These are phyloP conservation scores for Millerozyma miso DNA, from an alignment of 805 yeast genomes.

Conservation along the genomic window DNA sequence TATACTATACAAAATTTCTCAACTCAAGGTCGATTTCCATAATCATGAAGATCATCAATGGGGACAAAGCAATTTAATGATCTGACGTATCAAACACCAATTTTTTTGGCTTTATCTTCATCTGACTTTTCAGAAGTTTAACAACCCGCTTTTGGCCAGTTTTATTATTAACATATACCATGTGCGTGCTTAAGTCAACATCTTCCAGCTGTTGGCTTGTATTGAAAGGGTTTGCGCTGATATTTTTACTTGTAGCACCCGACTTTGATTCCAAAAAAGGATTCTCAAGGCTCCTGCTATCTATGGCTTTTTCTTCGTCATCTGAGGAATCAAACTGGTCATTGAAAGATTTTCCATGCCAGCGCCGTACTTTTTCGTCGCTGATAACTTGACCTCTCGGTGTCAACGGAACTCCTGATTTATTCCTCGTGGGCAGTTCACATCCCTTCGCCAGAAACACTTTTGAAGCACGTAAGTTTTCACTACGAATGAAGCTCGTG, in stretches of 20 bases:
- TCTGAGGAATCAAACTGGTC: conserved; percentile 30
- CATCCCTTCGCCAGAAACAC: not conserved
- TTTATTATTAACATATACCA: conserved; percentile 29
- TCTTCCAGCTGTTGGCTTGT: not conserved
- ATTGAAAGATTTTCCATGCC: conserved; percentile 35
- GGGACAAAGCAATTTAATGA: too few species aligned
- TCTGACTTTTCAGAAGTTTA: conserved; percentile 29
- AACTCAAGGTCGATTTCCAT: not conserved
- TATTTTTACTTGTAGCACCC: not conserved
- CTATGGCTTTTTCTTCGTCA: conserved; percentile 10
- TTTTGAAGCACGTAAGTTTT: not conserved
- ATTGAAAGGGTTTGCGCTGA: conserved; percentile 1
- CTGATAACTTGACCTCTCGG: conserved; percentile 30
- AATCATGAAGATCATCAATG: not conserved
- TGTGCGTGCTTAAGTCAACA: conserved; percentile 20
- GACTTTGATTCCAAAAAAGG: conserved; percentile 1
- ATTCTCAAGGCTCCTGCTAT: conserved; percentile 3
- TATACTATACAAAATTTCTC: not conserved
- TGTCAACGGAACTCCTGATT: conserved; percentile 17
- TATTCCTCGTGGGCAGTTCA: not conserved
- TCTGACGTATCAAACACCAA: conserved; percentile 20
- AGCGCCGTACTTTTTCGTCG: conserved; percentile 27
- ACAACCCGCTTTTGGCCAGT: conserved; percentile 34
- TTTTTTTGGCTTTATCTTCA: conserved; percentile 34
- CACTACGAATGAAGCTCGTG: conserved; percentile 4